These are phyloP conservation scores for Sutorius australiensis DNA, from an alignment of 768 basidiomycete genomes.

Conservation along the genomic window DNA sequence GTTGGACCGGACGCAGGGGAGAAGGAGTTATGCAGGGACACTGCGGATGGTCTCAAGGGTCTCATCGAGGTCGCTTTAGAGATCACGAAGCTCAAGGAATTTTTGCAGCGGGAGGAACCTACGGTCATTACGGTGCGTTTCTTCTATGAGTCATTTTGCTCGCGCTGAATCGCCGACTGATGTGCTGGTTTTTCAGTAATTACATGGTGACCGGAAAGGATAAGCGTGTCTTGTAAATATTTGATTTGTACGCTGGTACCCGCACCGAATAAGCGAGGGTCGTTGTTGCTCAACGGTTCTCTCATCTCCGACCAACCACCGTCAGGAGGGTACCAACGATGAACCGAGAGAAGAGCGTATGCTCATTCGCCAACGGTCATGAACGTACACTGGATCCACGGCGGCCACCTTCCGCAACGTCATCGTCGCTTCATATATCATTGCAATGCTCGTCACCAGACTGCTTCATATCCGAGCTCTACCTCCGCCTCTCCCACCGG, in stretches of 20 bases:
- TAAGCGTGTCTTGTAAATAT: background rate
- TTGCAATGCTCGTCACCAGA: no score
- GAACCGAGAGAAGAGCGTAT: no score
- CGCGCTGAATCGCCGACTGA: conserved; percentile 4
- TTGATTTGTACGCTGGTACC: conserved; percentile 15
- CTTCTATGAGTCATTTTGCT: background rate
- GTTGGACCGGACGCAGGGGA: conserved; percentile 66
- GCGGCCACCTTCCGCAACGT: no score
- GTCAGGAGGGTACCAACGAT: background rate
- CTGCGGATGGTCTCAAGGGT: conserved; percentile 88
- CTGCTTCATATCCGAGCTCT: no score
- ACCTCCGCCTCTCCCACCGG: no score
- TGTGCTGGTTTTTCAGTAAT: conserved; percentile 14
- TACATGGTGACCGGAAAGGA: background rate
- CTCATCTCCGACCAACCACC: conserved; percentile 12
- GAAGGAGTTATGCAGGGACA: conserved; percentile 65
- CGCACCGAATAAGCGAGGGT: background rate
- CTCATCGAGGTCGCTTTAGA: conserved; percentile 93
- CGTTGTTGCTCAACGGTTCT: background rate
- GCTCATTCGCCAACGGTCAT: no score
- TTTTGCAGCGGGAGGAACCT: conserved; percentile 83
- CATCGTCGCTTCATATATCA: no score
- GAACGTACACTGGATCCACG: no score
- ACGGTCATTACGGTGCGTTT: conserved; percentile 89
- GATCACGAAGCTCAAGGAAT: conserved; percentile 80